A percentile compares a stretch with the other conserved stretches of the same genome.
Evolutionary conservation across 495 filamentous ascomycete species (phyloP).

Genomic region (Daldinia childiae): DNA sequence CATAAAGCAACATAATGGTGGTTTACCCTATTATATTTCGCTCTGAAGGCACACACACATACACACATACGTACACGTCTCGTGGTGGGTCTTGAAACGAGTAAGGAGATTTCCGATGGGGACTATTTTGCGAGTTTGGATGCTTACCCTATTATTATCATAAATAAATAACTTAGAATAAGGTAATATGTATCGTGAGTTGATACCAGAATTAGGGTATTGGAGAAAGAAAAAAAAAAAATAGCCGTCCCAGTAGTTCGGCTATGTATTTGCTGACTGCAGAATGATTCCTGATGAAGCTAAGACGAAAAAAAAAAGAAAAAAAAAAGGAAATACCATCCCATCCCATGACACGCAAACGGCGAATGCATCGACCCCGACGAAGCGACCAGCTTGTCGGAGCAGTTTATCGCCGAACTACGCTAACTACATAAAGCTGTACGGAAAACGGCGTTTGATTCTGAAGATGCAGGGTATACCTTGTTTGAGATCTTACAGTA

Average conservation of each 20-base stretch:
- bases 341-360: conserved; percentile 16
- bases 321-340: conserved; percentile 15
- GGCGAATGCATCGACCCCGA: conserved; percentile 3
- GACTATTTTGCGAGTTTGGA: conserved; percentile 30
- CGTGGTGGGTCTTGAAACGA: conserved; percentile 42
- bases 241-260: conserved; percentile 16
- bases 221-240: no score
- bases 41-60: conserved; percentile 31
- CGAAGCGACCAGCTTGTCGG: conserved; percentile 18
- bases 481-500: conserved; percentile 8
- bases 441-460: conserved; percentile 21
- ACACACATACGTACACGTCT: conserved; percentile 16
- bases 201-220: neutral
- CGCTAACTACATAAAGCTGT: conserved; percentile 21
- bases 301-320: conserved; percentile 4
- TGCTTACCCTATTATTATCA: conserved; percentile 8
- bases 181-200: conserved; percentile 7
- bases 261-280: conserved; percentile 27
- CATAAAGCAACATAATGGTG: conserved; percentile 30
- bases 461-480: conserved; percentile 9
- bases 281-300: conserved; percentile 17
- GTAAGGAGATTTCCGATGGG: conserved; percentile 36
- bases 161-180: conserved; percentile 7
- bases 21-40: conserved; percentile 34
- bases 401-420: conserved; percentile 13